phyloP scores from a whole-genome alignment of 371 early-diverging fungal species.

The Lichtheimia ornata region DNA sequence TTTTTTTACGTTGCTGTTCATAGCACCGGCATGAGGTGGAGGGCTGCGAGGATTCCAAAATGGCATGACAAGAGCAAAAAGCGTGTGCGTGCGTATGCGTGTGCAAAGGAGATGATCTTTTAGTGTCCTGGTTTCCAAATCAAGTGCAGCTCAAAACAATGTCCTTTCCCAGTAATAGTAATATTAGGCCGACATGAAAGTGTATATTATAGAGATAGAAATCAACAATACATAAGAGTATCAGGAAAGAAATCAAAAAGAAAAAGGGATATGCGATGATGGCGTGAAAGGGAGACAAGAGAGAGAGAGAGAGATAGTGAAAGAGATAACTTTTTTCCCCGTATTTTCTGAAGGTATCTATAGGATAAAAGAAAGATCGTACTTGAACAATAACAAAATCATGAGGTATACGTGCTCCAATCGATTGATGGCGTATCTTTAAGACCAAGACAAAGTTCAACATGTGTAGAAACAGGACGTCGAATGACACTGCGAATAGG shows the following conservation, averaged over 20 bases:
- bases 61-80: neutral
- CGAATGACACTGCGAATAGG: slow-evolving; percentile 45
- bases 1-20: slow-evolving; percentile 1
- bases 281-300: neutral
- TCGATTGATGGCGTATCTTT: slow-evolving; percentile 45
- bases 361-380: neutral
- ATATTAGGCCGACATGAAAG: neutral
- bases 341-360: slow-evolving; percentile 1
- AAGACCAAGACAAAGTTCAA: slow-evolving; percentile 44
- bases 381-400: slow-evolving; percentile 4
- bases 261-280: neutral
- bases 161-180: too few species aligned
- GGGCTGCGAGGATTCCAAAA: slow-evolving; percentile 8
- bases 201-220: neutral
- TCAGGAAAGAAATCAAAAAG: neutral
- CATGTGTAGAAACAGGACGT: slow-evolving; percentile 31
- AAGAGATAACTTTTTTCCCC: neutral
- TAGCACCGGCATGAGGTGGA: slow-evolving; percentile 2
- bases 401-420: slow-evolving; percentile 34
- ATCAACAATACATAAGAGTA: neutral
- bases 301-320: slow-evolving; percentile 3
- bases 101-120: neutral
- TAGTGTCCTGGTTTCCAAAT: neutral
- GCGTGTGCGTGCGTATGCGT: neutral
- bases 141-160: too few species aligned